Evolutionary conservation across 306 rosid species (phyloP), one percentile per base, ranked within the genome.

Genomic region (Dryas drummondii): DNA sequence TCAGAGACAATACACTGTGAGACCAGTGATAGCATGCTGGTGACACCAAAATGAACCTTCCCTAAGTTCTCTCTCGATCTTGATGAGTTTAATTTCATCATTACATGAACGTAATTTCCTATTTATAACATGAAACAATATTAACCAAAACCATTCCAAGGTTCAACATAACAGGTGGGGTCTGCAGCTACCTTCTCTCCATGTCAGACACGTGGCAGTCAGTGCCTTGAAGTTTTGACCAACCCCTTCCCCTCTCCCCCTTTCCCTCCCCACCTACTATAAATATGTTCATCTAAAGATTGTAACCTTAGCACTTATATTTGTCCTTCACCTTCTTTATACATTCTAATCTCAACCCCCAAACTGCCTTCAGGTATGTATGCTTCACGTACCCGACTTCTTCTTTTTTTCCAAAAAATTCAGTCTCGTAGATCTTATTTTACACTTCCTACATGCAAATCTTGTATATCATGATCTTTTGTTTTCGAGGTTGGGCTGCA

Each of bases 131-230:
- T 59, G 6, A 45, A 69, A 37, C 37, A 32, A 32, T 42, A 73
- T 1, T 41, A 57, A 78, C 59, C 6, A 66, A 63, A 32, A 32
- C 2, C 2, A 13, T 73, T 76, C 72, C 71, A 71, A 79, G 79
- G 77, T 68, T 69, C 63, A 62, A 44, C 62, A 4, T 51, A 76
- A 60, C 79, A 79, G 9, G 82, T 83, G 91, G 77, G 70, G 47
- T 65, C 19, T 59, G 63, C 60, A 79, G 85, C 94, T 63, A 76
- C 66, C 40, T 77, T 81, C 74, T 83, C 91, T 87, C 88, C 5
- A 0, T 0, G 12, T 2, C n/a, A 37, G 57, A 19, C 76, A 67
- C 60, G 56, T 69, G 59, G 27, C 16, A 8, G 49, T 46, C 49
- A 13, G 42, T 54, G 76, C 74, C 68, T 70, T 62, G 54, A 71